These are phyloP conservation scores for Leptomonas seymouri DNA, from an alignment of 208 protist genomes.

Conservation along the genomic window DNA sequence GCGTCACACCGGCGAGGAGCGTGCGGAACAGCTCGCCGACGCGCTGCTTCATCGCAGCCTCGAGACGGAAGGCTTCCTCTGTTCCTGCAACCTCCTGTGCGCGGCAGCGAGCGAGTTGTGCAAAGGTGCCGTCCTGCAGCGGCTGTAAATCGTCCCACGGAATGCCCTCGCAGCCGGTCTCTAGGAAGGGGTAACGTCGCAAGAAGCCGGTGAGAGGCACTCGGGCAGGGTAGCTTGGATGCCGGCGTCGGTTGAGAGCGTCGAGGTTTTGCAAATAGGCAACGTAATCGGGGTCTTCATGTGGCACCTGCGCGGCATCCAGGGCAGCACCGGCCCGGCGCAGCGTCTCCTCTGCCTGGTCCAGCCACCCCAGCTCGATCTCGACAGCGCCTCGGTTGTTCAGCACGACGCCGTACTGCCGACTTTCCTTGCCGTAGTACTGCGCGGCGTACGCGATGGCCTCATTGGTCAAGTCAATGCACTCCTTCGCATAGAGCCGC, in stretches of 20 bases:
- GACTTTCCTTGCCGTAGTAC: constrained; percentile 56
- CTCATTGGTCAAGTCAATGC: constrained; percentile 58
- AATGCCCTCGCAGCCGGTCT: constrained; percentile 36
- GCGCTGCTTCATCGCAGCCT: constrained; percentile 54
- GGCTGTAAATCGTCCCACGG: constrained; percentile 64
- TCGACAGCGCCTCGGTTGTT: constrained; percentile 73
- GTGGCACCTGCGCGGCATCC: constrained; percentile 45
- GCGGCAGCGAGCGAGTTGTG: constrained; percentile 49
- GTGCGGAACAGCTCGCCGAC: constrained; percentile 59
- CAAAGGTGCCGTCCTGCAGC: constrained; percentile 64
- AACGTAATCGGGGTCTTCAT: constrained; percentile 64
- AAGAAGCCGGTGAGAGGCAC: constrained; percentile 37
- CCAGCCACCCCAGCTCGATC: constrained; percentile 62
- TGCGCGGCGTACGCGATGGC: constrained; percentile 53
- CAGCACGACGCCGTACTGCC: constrained; percentile 59
- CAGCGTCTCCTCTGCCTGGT: constrained; percentile 47
- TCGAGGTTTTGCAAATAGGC: constrained; percentile 69
- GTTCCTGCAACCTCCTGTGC: constrained; percentile 28
- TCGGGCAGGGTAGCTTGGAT: constrained; percentile 9
- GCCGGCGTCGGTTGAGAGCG: constrained; percentile 26
- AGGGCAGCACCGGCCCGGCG: constrained; percentile 44
- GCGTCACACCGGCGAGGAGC: constrained; percentile 49
- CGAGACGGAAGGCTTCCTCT: constrained; percentile 33
- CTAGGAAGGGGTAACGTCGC: constrained; percentile 68
- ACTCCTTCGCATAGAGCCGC: constrained; percentile 47